Percentiles rank a stretch among this genome's conserved stretches.
Conservation (phyloP, 2,329 filamentous ascomycete species). For the Cladosporium sp. region DNA sequence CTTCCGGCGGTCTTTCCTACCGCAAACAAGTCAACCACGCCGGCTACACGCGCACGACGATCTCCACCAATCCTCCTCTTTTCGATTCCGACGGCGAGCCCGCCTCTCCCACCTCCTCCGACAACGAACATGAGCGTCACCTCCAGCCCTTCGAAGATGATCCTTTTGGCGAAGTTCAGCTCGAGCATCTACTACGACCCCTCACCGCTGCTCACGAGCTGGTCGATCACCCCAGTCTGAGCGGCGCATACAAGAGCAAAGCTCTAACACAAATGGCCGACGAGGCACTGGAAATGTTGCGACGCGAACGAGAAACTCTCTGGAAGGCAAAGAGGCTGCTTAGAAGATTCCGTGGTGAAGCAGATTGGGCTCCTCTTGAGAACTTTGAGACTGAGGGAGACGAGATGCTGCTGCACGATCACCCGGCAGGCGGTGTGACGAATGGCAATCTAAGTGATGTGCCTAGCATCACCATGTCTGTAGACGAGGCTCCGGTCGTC, state of each 20-base stretch:
- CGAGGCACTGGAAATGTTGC: constrained; percentile 66
- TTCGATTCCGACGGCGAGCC: constrained; percentile 69
- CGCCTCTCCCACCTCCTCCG: constrained; percentile 30
- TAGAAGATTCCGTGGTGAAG: constrained; percentile 70
- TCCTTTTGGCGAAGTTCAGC: constrained; percentile 59
- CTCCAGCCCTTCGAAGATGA: constrained; percentile 63
- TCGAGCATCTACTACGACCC: constrained; percentile 60
- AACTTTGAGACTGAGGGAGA: constrained; percentile 50
- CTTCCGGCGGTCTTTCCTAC: constrained; percentile 48
- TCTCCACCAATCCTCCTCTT: constrained; percentile 68
- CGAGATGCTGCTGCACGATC: constrained; percentile 29
- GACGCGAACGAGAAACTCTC: constrained; percentile 68
- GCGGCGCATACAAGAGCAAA: constrained; percentile 68
- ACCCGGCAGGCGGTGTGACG: constrained; percentile 1
- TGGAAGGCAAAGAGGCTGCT: constrained; percentile 72
- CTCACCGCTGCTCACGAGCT: constrained; percentile 72
- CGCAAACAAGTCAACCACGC: constrained; percentile 66
- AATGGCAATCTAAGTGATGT: constrained; percentile 18
- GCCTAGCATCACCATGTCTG: constrained; percentile 18
- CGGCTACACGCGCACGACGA: constrained; percentile 67
- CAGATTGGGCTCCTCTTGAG: constrained; percentile 59
- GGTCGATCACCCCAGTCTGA: constrained; percentile 68
- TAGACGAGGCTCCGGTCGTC: constrained; percentile 15
- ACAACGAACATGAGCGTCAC: constrained; percentile 65
- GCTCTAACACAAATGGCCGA: constrained; percentile 67